phyloP scores from a whole-genome alignment of 495 filamentous ascomycete genomes.

The Penicillium riverlandense region DNA sequence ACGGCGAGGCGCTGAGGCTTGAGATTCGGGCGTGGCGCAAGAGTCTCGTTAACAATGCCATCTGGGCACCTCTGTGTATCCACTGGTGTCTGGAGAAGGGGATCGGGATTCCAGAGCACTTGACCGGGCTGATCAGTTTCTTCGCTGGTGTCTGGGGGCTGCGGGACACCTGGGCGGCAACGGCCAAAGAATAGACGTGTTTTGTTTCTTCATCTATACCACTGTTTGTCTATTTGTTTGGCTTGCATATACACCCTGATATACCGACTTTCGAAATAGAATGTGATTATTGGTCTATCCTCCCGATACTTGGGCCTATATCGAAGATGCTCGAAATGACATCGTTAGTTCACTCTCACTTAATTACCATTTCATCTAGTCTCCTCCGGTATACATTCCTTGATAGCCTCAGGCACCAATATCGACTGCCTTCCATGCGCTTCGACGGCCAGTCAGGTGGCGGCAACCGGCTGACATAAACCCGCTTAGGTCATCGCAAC shows the following conservation, averaged over 20 bases:
- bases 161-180: slow-evolving; percentile 30
- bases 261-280: neutral
- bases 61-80: slow-evolving; percentile 56
- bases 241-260: neutral
- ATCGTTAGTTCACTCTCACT: too few species aligned
- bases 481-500: slow-evolving; percentile 34
- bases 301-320: too few species aligned
- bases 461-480: slow-evolving; percentile 13
- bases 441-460: slow-evolving; percentile 27
- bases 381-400: too few species aligned
- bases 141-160: slow-evolving; percentile 41
- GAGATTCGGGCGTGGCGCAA: slow-evolving; percentile 39
- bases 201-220: neutral
- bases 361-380: too few species aligned
- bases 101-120: slow-evolving; percentile 56
- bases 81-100: slow-evolving; percentile 80
- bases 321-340: too few species aligned
- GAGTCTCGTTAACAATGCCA: slow-evolving; percentile 41
- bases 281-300: too few species aligned
- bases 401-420: slow-evolving; percentile 1
- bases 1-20: slow-evolving; percentile 27
- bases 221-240: neutral
- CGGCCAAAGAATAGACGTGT: slow-evolving; percentile 12
- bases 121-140: slow-evolving; percentile 63
- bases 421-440: slow-evolving; percentile 36